phyloP scores from a whole-genome alignment of 169 alveolate species.

The Plasmodium falciparum region DNA sequence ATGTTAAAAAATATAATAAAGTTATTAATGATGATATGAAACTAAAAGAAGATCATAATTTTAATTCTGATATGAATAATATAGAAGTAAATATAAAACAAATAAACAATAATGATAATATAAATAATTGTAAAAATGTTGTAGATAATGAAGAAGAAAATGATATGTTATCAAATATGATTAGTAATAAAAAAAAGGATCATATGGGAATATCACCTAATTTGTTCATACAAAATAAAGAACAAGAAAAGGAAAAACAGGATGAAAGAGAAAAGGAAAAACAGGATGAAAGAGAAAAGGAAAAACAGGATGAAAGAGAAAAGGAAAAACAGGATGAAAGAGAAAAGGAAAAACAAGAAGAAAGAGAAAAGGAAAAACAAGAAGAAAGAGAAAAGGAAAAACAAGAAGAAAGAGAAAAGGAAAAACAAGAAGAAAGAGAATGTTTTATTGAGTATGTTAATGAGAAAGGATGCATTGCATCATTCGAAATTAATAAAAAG shows the following conservation, averaged over 20 bases:
- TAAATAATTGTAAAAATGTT: no score
- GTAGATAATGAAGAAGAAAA: no score
- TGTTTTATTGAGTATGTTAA: background rate
- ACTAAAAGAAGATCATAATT: background rate
- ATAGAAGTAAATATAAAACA: no score
- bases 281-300: background rate
- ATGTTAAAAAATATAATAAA: background rate
- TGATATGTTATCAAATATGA: no score
- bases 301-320: background rate
- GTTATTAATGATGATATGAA: background rate
- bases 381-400: background rate
- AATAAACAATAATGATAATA: no score
- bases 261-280: background rate
- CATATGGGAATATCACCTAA: no score
- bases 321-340: background rate
- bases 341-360: background rate
- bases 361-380: background rate
- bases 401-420: background rate
- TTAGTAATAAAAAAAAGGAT: no score
- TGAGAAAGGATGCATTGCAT: conserved; percentile 36
- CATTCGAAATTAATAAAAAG: conserved; percentile 36
- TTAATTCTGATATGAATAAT: no score
- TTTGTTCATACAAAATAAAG: no score
- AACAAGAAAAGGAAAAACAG: background rate
- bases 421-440: background rate